Evolutionary conservation across 176 grass and related monocot species (phyloP), one percentile per base, ranked within the genome.

Genomic region (Eleusine indica): DNA sequence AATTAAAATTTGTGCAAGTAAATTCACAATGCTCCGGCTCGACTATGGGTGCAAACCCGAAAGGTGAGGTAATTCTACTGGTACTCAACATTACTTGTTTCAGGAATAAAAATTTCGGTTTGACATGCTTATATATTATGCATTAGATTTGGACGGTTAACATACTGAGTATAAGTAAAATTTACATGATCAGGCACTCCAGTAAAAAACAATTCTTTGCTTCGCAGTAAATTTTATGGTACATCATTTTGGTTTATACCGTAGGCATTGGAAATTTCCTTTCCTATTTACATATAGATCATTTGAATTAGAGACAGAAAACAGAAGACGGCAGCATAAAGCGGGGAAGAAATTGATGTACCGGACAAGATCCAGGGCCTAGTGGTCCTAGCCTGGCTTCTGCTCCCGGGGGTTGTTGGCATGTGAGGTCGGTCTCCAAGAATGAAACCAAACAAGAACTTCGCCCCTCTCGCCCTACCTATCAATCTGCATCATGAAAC

Each of bases 341-440:
- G 15, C 69, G 9, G 14, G 29, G 57, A 57, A 58, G 73, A 54
- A 84, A 35, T 81, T 52, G 67, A 53, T 74, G 87, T 78, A 91
- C 89, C 92, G 89, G 92, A 82, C 54, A 89, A 88, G 67, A 88
- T 64, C 92, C 89, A 91, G 81, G 88, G 70, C 69, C 92, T 94
- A 70, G 54, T 83, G 81, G 86, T 83, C 86, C 92, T 94, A 44
- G 83, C 49, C 73, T 89, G 89, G 82, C 71, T 82, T 85, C 92
- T 87, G 77, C 68, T 84, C 77, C 89, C 74, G 8, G 84, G 87
- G 67, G 78, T 82, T 82, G 92, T 70, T 86, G 87, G 75, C 92
- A 94, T 91, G 88, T 83, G 92, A 84, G 68, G 66, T 78, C 74
- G 51, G 72, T 78, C 13, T 30, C 70, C 86, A 64, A 53, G 30